Percentiles rank a stretch among this genome's conserved stretches.
phyloP scores from a whole-genome alignment of 495 filamentous ascomycete genomes.

The Daldinia caldariorum region DNA sequence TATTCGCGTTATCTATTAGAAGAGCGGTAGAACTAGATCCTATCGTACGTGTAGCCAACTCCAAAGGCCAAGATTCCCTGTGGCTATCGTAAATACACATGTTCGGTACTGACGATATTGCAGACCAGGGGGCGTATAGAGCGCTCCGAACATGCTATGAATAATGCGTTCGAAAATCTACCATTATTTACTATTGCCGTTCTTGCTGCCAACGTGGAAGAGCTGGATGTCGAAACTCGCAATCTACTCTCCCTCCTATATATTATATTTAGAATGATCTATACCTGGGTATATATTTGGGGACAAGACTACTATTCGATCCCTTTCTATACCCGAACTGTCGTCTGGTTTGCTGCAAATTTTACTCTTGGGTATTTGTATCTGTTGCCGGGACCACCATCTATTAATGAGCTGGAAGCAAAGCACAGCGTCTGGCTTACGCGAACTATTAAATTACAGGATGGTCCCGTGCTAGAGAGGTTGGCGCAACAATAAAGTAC shows the following conservation, averaged over 20 bases:
- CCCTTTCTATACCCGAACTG: background rate
- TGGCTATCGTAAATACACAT: background rate
- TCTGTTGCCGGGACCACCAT: background rate
- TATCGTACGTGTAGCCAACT: background rate
- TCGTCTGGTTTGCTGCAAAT: background rate
- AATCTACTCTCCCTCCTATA: slow-evolving; percentile 2
- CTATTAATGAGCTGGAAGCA: background rate
- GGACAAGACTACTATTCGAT: background rate
- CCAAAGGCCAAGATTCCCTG: background rate
- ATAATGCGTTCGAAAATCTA: slow-evolving; percentile 8
- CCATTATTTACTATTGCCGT: slow-evolving; percentile 11
- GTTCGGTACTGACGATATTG: background rate
- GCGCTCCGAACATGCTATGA: slow-evolving; percentile 9
- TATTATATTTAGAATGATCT: background rate
- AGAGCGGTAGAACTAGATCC: background rate
- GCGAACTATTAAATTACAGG: background rate
- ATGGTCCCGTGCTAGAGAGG: too few species aligned
- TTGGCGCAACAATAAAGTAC: background rate
- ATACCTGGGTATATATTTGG: slow-evolving; percentile 18
- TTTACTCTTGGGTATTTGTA: background rate
- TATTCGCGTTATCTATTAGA: background rate
- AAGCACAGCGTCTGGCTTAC: background rate
- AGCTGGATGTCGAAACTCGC: background rate
- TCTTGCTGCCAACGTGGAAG: slow-evolving; percentile 8
- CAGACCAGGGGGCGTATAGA: slow-evolving; percentile 1